Evolutionary conservation across 2,329 filamentous ascomycete genomes (phyloP).

Genomic region (Calonectria honghensis): DNA sequence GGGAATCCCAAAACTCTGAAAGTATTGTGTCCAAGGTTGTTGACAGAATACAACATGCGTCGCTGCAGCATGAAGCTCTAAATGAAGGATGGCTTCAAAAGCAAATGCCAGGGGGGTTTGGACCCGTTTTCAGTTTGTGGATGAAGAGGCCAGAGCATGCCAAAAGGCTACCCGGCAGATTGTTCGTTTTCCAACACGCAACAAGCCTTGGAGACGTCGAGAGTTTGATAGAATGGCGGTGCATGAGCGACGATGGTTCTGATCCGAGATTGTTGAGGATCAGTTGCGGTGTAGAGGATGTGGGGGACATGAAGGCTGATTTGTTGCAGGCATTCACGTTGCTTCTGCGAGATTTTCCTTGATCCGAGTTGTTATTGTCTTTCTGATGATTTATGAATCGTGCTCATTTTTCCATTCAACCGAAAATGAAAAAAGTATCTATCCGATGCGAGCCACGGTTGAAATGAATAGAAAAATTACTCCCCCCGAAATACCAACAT

Average conservation of each 20-base stretch:
- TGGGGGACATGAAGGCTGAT: constrained; percentile 8
- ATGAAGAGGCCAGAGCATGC: neutral
- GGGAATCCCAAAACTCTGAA: neutral
- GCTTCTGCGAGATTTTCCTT: neutral
- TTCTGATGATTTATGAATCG: neutral
- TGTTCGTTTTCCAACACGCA: constrained; percentile 10
- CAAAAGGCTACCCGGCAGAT: neutral
- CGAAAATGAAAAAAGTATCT: neutral
- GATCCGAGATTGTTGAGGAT: constrained; percentile 7
- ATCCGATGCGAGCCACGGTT: no score
- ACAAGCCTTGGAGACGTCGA: constrained; percentile 12
- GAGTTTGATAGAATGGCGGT: constrained; percentile 11
- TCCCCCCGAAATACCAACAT: no score
- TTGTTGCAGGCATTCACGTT: neutral
- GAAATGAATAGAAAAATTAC: no score
- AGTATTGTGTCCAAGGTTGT: neutral
- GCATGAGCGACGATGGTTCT: neutral
- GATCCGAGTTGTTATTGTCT: neutral
- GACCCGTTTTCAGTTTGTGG: constrained; percentile 1
- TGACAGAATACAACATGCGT: neutral
- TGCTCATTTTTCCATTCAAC: neutral
- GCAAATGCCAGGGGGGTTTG: constrained; percentile 16
- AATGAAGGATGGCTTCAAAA: constrained; percentile 9
- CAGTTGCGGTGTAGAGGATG: constrained; percentile 1
- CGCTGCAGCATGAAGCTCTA: constrained; percentile 1